phyloP scores from a whole-genome alignment of 257 asterid genomes.

The Nicotiana paniculata region DNA sequence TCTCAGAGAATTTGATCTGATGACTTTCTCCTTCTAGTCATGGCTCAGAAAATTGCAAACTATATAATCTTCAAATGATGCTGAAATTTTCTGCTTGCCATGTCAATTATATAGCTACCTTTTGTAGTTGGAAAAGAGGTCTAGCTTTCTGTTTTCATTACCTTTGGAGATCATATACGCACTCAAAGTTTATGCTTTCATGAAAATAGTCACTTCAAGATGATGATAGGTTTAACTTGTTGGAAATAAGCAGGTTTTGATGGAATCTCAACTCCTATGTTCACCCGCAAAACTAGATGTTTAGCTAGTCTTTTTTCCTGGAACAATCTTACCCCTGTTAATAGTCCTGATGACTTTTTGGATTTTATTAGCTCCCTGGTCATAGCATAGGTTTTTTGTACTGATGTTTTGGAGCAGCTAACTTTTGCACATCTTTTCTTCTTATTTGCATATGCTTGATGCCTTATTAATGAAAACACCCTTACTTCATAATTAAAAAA shows the following conservation, averaged over 20 bases:
- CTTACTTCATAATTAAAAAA: too few species aligned
- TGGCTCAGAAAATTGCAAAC: not conserved
- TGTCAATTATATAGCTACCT: not conserved
- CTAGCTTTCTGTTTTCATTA: not conserved
- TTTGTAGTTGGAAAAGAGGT: not conserved
- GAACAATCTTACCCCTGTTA: too few species aligned
- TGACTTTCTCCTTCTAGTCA: not conserved
- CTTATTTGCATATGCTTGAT: too few species aligned
- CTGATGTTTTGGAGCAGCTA: too few species aligned
- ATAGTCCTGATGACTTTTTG: too few species aligned
- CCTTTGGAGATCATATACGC: not conserved
- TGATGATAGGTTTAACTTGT: slow-evolving; percentile 13
- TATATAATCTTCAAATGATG: not conserved
- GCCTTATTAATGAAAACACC: too few species aligned
- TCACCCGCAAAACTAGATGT: too few species aligned
- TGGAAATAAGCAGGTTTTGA: slow-evolving; percentile 41
- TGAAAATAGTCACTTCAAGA: not conserved
- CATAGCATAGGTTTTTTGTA: too few species aligned
- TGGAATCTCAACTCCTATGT: too few species aligned
- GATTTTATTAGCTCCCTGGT: too few species aligned
- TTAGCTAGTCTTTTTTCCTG: too few species aligned
- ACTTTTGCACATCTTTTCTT: too few species aligned
- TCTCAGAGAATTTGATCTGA: not conserved
- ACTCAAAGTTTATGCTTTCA: not conserved
- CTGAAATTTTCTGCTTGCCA: not conserved